Conservation (phyloP, 2,329 filamentous ascomycete species). For the Fusarium lyarnte region DNA sequence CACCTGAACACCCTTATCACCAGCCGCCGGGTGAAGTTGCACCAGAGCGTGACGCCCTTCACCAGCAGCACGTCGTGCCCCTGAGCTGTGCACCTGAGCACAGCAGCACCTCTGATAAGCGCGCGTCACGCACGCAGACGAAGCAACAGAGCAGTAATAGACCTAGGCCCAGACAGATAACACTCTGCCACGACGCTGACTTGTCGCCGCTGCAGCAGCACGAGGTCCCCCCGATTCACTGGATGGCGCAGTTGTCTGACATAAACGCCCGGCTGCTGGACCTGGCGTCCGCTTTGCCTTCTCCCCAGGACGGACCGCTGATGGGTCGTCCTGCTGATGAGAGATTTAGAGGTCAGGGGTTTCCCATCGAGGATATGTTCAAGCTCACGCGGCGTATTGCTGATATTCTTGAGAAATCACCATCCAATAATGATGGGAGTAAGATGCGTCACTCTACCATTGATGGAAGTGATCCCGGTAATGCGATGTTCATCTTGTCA, state of each 20-base stretch:
- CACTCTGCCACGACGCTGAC: constrained; percentile 40
- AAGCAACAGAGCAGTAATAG: constrained; percentile 33
- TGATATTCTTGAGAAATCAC: constrained; percentile 47
- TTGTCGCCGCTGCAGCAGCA: constrained; percentile 29
- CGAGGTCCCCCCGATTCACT: constrained; percentile 43
- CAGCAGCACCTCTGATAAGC: constrained; percentile 39
- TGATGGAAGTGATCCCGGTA: constrained; percentile 49
- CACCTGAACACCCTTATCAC: constrained; percentile 11
- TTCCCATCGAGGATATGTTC: constrained; percentile 55
- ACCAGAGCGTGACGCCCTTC: constrained; percentile 27
- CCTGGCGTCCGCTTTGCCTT: constrained; percentile 48
- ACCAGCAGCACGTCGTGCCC: constrained; percentile 24
- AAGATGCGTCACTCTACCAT: constrained; percentile 27
- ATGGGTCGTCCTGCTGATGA: constrained; percentile 35
- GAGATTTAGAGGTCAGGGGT: constrained; percentile 42
- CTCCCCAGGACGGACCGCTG: constrained; percentile 35
- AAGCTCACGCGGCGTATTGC: constrained; percentile 51
- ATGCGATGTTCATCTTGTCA: constrained; percentile 51
- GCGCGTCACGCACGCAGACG: constrained; percentile 31
- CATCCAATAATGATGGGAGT: constrained; percentile 8
- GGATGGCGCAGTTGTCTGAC: constrained; percentile 53
- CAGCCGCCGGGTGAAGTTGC: constrained; percentile 17
- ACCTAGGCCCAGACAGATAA: constrained; percentile 47
- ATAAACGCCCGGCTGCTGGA: constrained; percentile 52
- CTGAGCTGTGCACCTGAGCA: constrained; percentile 40